Evolutionary conservation across 2,329 filamentous ascomycete genomes (phyloP), one percentile per base, ranked within the genome.

Genomic region (Harringtonia aguacate): DNA sequence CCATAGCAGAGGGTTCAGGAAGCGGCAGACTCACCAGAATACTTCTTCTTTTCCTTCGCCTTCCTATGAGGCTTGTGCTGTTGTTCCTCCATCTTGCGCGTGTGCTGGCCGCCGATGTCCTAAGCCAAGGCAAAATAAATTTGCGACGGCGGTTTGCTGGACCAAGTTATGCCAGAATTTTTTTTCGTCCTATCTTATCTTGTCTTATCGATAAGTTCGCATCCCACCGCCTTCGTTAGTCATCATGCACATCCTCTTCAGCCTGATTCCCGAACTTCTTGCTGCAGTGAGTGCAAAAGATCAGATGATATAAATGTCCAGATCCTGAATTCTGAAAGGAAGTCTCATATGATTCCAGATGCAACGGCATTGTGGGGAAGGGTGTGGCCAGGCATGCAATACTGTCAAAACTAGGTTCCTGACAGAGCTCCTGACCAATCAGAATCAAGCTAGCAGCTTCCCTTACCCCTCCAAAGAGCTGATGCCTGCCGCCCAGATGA

Each of bases 1-100:
- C 22, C n/a, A 9, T 4, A 6, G 21, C 9, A 14, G 4, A 17
- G 10, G 4, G 13, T 4, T n/a, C 3, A 9, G 13, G 4, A 14
- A 5, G 12, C 18, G 5, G 27, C 58, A 63, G 47, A 54, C 76
- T 71, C 77, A 62, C 79, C 81, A 28, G 79, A 64, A 29, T 68
- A 65, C 53, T 56, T 65, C 72, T 94, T 94, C 73, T 94, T 94
- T 66, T 90, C 86, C 66, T 95, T 95, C 20, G 81, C 68, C 59
- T 87, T 82, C 56, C 89, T 75, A 71, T 97, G 90, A 56, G 86
- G 77, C 64, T 86, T 81, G 58, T 97, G 88, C 34, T 73, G 64
- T 68, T 95, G 88, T 59, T 88, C 84, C 60, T 89, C 84, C 84
- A 88, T 89, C 55, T 52, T 61, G 59, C 50, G 55, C 39, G 39